phyloP scores from a whole-genome alignment of 2,329 filamentous ascomycete genomes.

The Fusarium albosuccineum region DNA sequence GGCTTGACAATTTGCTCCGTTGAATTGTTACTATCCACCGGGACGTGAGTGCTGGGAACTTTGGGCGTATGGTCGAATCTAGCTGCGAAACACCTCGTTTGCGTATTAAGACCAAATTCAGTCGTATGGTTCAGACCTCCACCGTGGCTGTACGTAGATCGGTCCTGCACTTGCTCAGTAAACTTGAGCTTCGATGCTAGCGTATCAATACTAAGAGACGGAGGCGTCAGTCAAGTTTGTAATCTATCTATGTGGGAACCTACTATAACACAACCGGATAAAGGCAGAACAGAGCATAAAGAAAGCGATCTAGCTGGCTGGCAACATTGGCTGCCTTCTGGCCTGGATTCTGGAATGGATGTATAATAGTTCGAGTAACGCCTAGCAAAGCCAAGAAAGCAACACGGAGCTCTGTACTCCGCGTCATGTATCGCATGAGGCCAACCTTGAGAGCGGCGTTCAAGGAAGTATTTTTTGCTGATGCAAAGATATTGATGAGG shows the following conservation, averaged over 20 bases:
- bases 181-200: conserved; percentile 50
- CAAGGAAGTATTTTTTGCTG: conserved; percentile 44
- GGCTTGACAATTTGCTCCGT: conserved; percentile 19
- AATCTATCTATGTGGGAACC: conserved; percentile 1
- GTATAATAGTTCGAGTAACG: conserved; percentile 55
- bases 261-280: conserved; percentile 57
- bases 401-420: conserved; percentile 55
- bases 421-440: conserved; percentile 54
- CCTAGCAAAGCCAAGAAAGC: conserved; percentile 54
- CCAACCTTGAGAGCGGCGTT: conserved; percentile 47
- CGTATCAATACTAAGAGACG: conserved; percentile 46
- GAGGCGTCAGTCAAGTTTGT: neutral
- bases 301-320: conserved; percentile 56
- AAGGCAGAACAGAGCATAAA: conserved; percentile 56
- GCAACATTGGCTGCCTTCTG: conserved; percentile 53
- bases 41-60: neutral
- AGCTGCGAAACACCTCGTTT: conserved; percentile 27
- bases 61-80: conserved; percentile 21
- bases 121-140: conserved; percentile 8
- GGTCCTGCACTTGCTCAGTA: conserved; percentile 15
- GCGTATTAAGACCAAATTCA: conserved; percentile 12
- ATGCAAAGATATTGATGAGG: conserved; percentile 53
- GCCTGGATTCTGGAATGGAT: conserved; percentile 53
- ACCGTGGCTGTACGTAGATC: conserved; percentile 22
- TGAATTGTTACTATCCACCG: conserved; percentile 17